These are phyloP conservation scores for Croton laevigatus DNA, from an alignment of 441 rosid species.

Conservation along the genomic window DNA sequence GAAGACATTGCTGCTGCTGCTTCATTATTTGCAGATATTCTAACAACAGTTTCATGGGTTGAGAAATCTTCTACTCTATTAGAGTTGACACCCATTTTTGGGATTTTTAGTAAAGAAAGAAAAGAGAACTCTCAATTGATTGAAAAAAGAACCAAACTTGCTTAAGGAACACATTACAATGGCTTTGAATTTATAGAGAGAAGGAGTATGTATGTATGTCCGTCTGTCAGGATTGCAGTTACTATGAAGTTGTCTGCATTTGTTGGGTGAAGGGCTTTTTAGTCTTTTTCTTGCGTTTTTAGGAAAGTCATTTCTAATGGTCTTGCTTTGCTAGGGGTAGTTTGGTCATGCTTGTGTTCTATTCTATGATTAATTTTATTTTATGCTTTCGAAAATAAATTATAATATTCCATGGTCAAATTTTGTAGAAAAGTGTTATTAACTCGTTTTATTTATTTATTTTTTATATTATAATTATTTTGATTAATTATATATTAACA, in stretches of 20 bases:
- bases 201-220: not conserved
- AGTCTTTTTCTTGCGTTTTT: not conserved
- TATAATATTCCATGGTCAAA: too few relatives aligned
- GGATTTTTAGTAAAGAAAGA: too few relatives aligned
- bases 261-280: slow-evolving; percentile 6
- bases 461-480: too few relatives aligned
- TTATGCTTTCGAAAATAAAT: too few relatives aligned
- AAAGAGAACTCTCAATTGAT: too few relatives aligned
- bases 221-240: slow-evolving; percentile 23
- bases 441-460: too few relatives aligned
- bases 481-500: too few relatives aligned
- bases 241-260: slow-evolving; percentile 11
- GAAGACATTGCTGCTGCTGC: slow-evolving; percentile 28
- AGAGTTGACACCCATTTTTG: slow-evolving; percentile 47
- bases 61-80: slow-evolving; percentile 49
- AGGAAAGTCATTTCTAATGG: not conserved
- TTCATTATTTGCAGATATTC: slow-evolving; percentile 20
- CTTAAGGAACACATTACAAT: slow-evolving; percentile 14
- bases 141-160: not conserved
- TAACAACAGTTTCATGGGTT: slow-evolving; percentile 28
- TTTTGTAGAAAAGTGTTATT: too few relatives aligned
- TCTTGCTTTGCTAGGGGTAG: not conserved
- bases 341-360: not conserved
- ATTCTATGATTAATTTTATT: not conserved
- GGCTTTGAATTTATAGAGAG: slow-evolving; percentile 37